Evolutionary conservation across 2,329 filamentous ascomycete genomes (phyloP), one percentile per base, ranked within the genome.

Genomic region (Tympanopsis confertula): DNA sequence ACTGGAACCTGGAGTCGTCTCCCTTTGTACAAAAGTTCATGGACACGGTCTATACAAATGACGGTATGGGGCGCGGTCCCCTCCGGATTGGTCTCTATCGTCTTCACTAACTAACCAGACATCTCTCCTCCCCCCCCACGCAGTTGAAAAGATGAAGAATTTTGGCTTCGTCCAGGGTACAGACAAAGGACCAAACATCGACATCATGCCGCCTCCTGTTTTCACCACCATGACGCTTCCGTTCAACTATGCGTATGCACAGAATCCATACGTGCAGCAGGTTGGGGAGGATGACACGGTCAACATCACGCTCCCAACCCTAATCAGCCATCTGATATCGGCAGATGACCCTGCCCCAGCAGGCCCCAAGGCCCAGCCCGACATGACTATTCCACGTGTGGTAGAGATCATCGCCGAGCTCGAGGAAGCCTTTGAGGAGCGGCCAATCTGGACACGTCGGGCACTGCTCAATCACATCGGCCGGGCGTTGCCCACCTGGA

Each of bases 391-490:
- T 43, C 62, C 68, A 1, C 64, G 73, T 20, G 68, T 88, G 38
- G 73, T 71, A 39, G 65, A 71, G 18, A 68, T 86, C 15, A 74
- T 94, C 45, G 63, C 61, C 2, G 67, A 74, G 29, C 65, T 95
- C 32, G 63, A 71, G 40, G 59, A 66, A 1, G 70, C 86, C 4
- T 79, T 96, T 50, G 66, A 78, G 3, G 63, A 80, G 38, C 74
- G 89, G 0, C 87, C 88, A 0, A 76, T 94, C 35, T 93, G 88
- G 77, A 95, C 89, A 3, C 77, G 88, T 1, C 78, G 89, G 15
- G 82, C 82, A 2, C 68, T 94, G 13, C 69, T 82, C 47, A 95
- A 94, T 57, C 70, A 73, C 37, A 66, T 95, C 20, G 63, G 59
- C 2, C 60, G 61, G 36, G 62, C 60, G 35, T 61, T 65, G 19